These are phyloP conservation scores for Craterostigma plantagineum DNA, from an alignment of 257 asterid species.

Conservation along the genomic window DNA sequence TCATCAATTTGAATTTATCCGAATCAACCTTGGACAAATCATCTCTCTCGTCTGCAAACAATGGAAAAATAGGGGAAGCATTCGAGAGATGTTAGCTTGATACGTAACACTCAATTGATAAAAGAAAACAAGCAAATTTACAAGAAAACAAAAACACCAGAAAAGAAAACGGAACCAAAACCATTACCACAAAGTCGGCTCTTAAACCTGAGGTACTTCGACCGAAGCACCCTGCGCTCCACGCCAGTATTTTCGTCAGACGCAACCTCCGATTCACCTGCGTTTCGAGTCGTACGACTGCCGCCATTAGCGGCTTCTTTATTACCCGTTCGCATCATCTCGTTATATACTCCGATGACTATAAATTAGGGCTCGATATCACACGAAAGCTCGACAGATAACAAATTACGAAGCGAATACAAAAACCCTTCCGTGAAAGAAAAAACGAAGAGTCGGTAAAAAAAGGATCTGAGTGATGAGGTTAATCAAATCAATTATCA, in stretches of 20 bases:
- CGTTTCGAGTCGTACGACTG: slow-evolving; percentile 16
- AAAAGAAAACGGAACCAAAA: not conserved
- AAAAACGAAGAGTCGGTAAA: not conserved
- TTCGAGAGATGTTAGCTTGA: not conserved
- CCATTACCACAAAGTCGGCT: slow-evolving; percentile 23
- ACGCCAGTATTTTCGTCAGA: slow-evolving; percentile 11
- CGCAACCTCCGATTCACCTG: slow-evolving; percentile 9
- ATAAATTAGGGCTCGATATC: slow-evolving; percentile 10
- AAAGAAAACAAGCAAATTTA: not conserved
- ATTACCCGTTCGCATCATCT: slow-evolving; percentile 20
- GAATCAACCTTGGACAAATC: slow-evolving; percentile 54
- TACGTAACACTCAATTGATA: not conserved
- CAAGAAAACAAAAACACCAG: not conserved
- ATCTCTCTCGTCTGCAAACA: slow-evolving; percentile 68
- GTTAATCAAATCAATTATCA: too few species aligned
- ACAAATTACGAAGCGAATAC: not conserved
- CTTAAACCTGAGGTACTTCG: slow-evolving; percentile 29
- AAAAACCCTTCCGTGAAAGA: too few species aligned
- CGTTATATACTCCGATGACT: not conserved
- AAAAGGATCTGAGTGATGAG: not conserved
- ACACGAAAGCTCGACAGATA: not conserved
- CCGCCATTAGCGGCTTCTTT: slow-evolving; percentile 11
- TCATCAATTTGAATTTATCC: slow-evolving; percentile 39
- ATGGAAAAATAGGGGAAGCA: not conserved
- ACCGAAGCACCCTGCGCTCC: slow-evolving; percentile 28